A percentile compares a stretch with the other conserved stretches of the same genome.
Evolutionary conservation across 2,329 filamentous ascomycete species (phyloP).

Genomic region (Plenodomus lindquistii): DNA sequence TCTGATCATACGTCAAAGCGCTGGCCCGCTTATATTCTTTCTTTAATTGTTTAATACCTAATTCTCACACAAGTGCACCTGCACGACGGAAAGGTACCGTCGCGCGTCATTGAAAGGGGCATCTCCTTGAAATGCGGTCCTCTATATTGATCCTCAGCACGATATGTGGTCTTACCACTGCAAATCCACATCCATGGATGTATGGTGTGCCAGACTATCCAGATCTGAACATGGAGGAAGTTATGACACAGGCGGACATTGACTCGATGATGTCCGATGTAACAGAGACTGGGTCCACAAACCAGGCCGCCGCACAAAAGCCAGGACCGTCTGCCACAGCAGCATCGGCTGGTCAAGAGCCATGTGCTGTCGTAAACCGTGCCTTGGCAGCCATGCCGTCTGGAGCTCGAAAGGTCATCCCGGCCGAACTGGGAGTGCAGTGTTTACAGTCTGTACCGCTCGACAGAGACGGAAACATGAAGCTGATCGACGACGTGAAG

Average conservation of each 20-base stretch:
- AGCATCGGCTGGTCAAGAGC: constrained; percentile 28
- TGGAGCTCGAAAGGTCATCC: constrained; percentile 31
- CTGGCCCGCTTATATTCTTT: constrained; percentile 19
- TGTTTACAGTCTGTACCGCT: constrained; percentile 46
- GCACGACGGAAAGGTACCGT: neutral
- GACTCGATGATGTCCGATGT: constrained; percentile 15
- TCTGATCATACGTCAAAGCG: constrained; percentile 9
- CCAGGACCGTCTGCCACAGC: constrained; percentile 17
- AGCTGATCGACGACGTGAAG: constrained; percentile 42
- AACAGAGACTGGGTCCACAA: constrained; percentile 15
- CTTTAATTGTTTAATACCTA: constrained; percentile 10
- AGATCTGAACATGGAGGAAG: constrained; percentile 31
- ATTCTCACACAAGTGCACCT: neutral
- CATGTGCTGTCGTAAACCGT: constrained; percentile 38
- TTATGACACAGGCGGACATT: constrained; percentile 29
- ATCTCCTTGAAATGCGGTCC: constrained; percentile 22
- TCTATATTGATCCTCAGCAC: constrained; percentile 22
- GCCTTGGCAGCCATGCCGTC: constrained; percentile 29
- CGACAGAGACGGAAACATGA: constrained; percentile 35
- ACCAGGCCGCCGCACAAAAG: constrained; percentile 15
- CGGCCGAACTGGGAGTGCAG: constrained; percentile 38
- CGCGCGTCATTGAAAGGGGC: neutral
- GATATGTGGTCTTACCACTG: constrained; percentile 24
- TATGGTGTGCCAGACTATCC: constrained; percentile 38
- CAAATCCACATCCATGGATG: constrained; percentile 35